phyloP scores from a whole-genome alignment of 495 filamentous ascomycete species.

The Penicillium coprophilum region DNA sequence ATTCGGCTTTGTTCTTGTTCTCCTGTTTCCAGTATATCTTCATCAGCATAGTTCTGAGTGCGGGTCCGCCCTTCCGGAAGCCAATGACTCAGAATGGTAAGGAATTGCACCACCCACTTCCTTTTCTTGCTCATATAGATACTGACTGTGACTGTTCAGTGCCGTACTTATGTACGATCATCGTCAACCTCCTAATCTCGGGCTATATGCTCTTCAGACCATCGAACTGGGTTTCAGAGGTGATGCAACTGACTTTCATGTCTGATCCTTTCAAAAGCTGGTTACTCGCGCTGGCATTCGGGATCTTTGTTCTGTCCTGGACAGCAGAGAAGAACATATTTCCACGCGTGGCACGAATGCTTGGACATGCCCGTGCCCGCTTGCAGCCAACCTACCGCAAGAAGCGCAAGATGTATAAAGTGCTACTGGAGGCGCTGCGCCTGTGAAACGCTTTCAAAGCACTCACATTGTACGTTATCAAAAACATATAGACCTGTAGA shows the following conservation, averaged over 20 bases:
- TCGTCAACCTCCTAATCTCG: constrained; percentile 61
- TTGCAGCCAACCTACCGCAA: constrained; percentile 62
- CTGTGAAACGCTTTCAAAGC: constrained; percentile 19
- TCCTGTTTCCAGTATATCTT: constrained; percentile 95
- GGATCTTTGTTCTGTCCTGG: constrained; percentile 67
- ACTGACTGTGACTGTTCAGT: constrained; percentile 21
- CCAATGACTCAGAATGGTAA: constrained; percentile 76
- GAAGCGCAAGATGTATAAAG: constrained; percentile 84
- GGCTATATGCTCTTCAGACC: constrained; percentile 77
- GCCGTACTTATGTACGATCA: constrained; percentile 79
- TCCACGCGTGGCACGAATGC: constrained; percentile 61
- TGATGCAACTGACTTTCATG: constrained; percentile 87
- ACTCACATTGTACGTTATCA: constrained; percentile 18
- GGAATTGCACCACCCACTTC: constrained; percentile 33
- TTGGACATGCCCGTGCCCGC: constrained; percentile 58
- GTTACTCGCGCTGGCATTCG: constrained; percentile 64
- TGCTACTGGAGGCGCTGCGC: constrained; percentile 72
- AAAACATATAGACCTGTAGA: constrained; percentile 15
- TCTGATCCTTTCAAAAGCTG: constrained; percentile 67
- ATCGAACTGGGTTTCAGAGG: constrained; percentile 58
- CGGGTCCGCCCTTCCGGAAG: constrained; percentile 85
- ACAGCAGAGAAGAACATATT: constrained; percentile 69
- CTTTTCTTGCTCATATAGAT: neutral
- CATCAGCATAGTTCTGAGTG: constrained; percentile 81
- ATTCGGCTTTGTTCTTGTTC: constrained; percentile 82